Evolutionary conservation across 805 yeast genomes (phyloP), one percentile per base, ranked within the genome.

Genomic region (Cyberlindnera maritima): DNA sequence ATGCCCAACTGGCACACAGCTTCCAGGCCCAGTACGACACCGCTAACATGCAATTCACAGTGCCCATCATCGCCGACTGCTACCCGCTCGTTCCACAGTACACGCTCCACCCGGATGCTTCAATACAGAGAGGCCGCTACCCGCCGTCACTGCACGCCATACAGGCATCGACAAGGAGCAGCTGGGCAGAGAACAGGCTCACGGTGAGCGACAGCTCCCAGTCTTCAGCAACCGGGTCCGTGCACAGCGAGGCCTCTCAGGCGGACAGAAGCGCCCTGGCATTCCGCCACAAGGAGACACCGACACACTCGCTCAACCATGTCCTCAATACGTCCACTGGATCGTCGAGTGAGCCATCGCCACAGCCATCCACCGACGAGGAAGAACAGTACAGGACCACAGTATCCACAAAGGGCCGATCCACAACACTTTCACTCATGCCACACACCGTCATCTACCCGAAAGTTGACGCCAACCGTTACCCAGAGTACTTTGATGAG

Each of bases 401-500:
- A 36, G 14, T 14, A 13, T 6, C 15, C n/a, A 23, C 17, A 26
- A 17, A 33, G 40, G 5, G 4, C 32, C 18, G 11, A n/a, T n/a
- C 20, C n/a, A 18, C n/a, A 4, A 26, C 18, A 4, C 33, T 39
- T 3, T 29, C 56, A 11, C 37, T 57, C 29, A 43, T 57, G 1
- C 42, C 44, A 12, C 62, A 57, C 43, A 14, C 9, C 3, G 4
- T 18, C 7, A 38, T 26, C 14, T 44, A 19, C 10, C 61, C 60
- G 12, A 26, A 25, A 2, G 51, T 36, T 25, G 49, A 48, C 33
- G 39, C 47, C 2, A 20, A 5, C 5, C 36, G 19, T 13, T 49
- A 10, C 33, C 56, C 52, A 5, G 58, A 50, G 29, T 47, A 47
- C 31, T 46, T 55, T 18, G 54, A 47, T 18, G 63, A 59, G 35